Evolutionary conservation across 1,284 basidiomycete genomes (phyloP).

Genomic region (Chiua sp.): DNA sequence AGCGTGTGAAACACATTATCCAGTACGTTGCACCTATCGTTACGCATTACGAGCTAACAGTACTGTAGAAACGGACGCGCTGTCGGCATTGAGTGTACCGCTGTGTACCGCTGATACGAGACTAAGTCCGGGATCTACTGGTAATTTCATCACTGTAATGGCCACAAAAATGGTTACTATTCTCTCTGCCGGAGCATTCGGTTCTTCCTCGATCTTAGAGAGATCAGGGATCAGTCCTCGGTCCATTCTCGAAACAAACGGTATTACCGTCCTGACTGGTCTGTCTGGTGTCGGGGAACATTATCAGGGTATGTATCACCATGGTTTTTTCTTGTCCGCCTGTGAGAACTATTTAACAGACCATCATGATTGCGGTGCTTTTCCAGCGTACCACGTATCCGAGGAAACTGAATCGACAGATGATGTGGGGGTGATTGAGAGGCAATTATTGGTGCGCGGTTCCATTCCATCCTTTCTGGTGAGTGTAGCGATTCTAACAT

Average conservation of each 20-base stretch:
- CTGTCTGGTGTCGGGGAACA: neutral
- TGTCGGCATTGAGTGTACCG: neutral
- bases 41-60: no score
- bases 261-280: neutral
- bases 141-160: neutral
- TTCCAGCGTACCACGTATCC: neutral
- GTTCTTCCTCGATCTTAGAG: neutral
- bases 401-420: neutral
- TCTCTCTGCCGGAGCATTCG: neutral
- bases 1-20: neutral
- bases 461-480: neutral
- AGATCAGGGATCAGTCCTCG: neutral
- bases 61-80: neutral
- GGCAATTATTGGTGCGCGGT: neutral
- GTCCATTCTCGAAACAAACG: neutral
- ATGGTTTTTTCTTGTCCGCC: neutral
- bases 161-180: neutral
- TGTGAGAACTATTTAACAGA: neutral
- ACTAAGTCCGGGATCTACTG: neutral
- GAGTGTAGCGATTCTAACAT: no score
- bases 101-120: neutral
- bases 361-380: neutral
- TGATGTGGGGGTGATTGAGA: constrained; percentile 6
- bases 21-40: neutral
- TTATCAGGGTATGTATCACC: neutral